Base-by-base conservation (phyloP, 1,284 basidiomycete species). In the Irpex sp. region DNA sequence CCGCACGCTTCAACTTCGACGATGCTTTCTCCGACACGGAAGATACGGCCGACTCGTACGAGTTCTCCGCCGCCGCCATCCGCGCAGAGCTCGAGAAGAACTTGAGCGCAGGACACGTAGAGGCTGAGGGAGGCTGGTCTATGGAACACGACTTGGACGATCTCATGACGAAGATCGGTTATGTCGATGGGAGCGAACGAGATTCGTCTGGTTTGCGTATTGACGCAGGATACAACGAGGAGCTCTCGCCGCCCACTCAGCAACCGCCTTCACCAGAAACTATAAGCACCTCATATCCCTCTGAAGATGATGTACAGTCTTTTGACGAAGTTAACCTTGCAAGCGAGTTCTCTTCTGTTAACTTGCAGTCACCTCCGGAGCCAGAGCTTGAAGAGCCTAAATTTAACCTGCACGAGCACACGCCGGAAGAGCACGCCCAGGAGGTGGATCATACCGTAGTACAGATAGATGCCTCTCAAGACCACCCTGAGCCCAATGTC, bases 21-120 rank as follows among this genome's bases (percentile, higher is more conserved):
- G 90, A 91, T 70, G 84, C 86, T 21, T 90, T 90, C 73, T 79
- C 79, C 19, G 82, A 84, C 56, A 74, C 71, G 18, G 88, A 88
- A 18, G 81, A 83, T 61, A 75, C 79, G 57, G 69, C 73, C 45
- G 63, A 71, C 7, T 74, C 71, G 28, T 80, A 78, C 68, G 77
- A 81, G 52, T 88, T 90, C 75, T 82, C 78, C 14, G 75, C 83
- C 4, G 80, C 81, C 54, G 75, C 77, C 33, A 79, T 90, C 61
- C 82, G 86, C 35, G 73, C 81, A 60, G 87, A 89, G 60, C 71
- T 90, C 62, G 80, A 80, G 54, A 82, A 75, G 69, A 80, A 78
- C 62, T 72, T 75, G 71, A 66, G 57, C 28, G 61, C 60, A 33
- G 61, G 63, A 28, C 67, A 62, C 42, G 63, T 64, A 56, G 52